These are phyloP conservation scores for Xylariaceae sp. DNA, from an alignment of 2,329 filamentous ascomycete species.

Conservation along the genomic window DNA sequence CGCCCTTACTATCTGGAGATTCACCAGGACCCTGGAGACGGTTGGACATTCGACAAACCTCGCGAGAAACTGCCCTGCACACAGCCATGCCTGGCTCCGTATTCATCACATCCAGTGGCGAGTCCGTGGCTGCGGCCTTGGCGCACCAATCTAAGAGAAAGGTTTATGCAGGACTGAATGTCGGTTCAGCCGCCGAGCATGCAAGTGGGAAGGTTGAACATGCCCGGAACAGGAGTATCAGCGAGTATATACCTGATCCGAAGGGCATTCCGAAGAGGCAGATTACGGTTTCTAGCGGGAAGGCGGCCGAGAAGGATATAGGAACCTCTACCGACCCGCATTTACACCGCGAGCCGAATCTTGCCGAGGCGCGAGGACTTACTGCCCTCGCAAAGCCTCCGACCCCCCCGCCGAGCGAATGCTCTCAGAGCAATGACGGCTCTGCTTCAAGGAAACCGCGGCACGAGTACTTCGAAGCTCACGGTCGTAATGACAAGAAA, in stretches of 20 bases:
- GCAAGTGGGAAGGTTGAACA: conserved; percentile 35
- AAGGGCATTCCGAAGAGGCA: conserved; percentile 63
- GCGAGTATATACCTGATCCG: conserved; percentile 75
- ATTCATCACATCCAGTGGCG: conserved; percentile 42
- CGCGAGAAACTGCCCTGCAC: conserved; percentile 33
- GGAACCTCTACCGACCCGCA: conserved; percentile 34
- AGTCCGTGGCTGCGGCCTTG: conserved; percentile 43
- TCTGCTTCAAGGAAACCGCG: conserved; percentile 34
- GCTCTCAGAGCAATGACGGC: conserved; percentile 39
- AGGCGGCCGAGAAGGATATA: conserved; percentile 31
- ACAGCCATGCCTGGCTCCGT: conserved; percentile 36
- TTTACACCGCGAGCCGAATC: conserved; percentile 68
- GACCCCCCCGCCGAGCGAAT: conserved; percentile 78
- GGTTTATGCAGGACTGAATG: conserved; percentile 42
- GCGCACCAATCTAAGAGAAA: conserved; percentile 50
- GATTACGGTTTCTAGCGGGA: conserved; percentile 62
- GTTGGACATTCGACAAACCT: conserved; percentile 40
- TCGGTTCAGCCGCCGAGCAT: conserved; percentile 22
- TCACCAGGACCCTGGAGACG: conserved; percentile 61
- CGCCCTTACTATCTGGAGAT: conserved; percentile 58
- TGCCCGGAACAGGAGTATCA: conserved; percentile 72
- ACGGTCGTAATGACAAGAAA: conserved; percentile 59
- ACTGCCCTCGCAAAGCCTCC: conserved; percentile 57
- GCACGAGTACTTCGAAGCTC: conserved; percentile 63
- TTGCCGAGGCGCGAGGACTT: conserved; percentile 72